These are phyloP conservation scores for Cyclotella kingstonii DNA, from an alignment of 108 stramenopile species.

Conservation along the genomic window DNA sequence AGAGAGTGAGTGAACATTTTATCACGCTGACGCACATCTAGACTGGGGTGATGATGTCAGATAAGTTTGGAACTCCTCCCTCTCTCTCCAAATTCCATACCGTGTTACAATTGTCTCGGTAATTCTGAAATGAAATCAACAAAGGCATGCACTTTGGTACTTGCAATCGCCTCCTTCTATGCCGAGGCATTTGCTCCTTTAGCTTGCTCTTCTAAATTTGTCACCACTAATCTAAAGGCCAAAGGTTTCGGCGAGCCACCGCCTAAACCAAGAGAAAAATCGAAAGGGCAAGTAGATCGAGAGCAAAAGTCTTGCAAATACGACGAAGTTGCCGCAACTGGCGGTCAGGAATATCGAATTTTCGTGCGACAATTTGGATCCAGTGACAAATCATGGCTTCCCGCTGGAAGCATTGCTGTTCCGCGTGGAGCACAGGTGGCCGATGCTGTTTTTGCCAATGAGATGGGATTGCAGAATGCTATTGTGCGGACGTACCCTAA, in stretches of 20 bases:
- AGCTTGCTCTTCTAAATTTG: conserved; percentile 1
- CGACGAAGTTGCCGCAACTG: conserved; percentile 73
- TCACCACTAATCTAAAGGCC: neutral
- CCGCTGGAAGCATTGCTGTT: conserved; percentile 78
- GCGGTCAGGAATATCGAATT: conserved; percentile 85
- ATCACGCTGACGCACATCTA: too few species aligned
- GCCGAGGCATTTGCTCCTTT: neutral
- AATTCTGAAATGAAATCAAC: too few species aligned
- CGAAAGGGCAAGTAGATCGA: conserved; percentile 64
- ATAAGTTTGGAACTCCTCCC: too few species aligned
- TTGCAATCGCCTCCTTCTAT: neutral
- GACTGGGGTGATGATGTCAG: too few species aligned
- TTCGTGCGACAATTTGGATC: conserved; percentile 87
- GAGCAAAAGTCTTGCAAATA: conserved; percentile 65
- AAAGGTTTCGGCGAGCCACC: conserved; percentile 67
- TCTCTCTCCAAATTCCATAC: too few species aligned
- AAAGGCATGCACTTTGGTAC: too few species aligned
- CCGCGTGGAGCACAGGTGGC: conserved; percentile 76
- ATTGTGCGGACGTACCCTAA: conserved; percentile 74
- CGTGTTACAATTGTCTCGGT: too few species aligned
- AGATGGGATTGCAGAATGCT: conserved; percentile 54
- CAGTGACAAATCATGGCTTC: conserved; percentile 77
- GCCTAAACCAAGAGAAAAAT: conserved; percentile 55
- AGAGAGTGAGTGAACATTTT: too few species aligned
- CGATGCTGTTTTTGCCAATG: conserved; percentile 81